These are phyloP conservation scores for Fraxinus floribunda DNA, from an alignment of 305 asterid genomes.

Conservation along the genomic window DNA sequence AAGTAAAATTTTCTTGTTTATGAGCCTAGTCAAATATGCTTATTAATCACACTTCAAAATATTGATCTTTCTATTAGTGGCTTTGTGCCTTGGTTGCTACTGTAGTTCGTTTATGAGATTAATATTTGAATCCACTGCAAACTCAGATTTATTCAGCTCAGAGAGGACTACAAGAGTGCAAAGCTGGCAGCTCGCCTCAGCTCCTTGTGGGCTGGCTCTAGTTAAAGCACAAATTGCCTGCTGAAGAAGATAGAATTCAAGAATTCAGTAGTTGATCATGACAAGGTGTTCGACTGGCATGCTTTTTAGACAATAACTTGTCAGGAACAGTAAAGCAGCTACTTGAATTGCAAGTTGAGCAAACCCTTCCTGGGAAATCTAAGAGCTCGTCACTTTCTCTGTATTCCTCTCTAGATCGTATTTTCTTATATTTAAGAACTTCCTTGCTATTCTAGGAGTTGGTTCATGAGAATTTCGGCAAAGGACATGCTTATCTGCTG, in stretches of 20 bases:
- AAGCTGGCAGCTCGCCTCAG: constrained; percentile 84
- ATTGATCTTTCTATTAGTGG: neutral
- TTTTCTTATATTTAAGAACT: neutral
- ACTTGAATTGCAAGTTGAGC: neutral
- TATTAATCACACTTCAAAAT: neutral
- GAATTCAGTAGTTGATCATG: neutral
- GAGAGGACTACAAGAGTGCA: constrained; percentile 98
- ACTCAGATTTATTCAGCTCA: constrained; percentile 91
- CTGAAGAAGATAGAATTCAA: neutral
- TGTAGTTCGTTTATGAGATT: neutral
- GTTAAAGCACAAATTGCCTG: constrained; percentile 25
- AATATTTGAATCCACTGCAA: constrained; percentile 23
- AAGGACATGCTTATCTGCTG: neutral
- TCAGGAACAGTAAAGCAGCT: neutral
- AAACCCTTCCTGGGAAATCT: neutral
- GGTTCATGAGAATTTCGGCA: neutral
- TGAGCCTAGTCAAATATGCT: neutral
- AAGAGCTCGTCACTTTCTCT: neutral
- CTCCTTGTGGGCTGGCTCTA: constrained; percentile 61
- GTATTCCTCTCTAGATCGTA: neutral
- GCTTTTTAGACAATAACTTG: neutral
- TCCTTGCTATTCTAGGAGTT: neutral
- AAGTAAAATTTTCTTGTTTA: neutral
- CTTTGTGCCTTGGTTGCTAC: neutral
- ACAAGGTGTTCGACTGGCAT: neutral